A percentile compares a stretch with the other conserved stretches of the same genome.
Evolutionary conservation across 208 protist genomes (phyloP).

Genomic region (Leishmania mexicana): DNA sequence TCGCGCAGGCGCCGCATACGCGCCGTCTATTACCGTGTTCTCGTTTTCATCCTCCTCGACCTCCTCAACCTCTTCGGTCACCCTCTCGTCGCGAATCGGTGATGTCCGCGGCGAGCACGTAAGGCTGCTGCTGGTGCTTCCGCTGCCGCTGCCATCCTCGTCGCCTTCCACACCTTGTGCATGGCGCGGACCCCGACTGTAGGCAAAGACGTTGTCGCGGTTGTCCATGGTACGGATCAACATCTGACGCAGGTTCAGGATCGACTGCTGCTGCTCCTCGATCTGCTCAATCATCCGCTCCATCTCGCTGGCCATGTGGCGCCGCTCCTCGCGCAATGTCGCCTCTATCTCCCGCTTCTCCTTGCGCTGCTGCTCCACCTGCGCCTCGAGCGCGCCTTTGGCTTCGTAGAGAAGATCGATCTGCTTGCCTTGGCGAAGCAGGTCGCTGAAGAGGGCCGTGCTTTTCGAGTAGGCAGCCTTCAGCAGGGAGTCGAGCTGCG

Average conservation of each 20-base stretch:
- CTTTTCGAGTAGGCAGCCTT: slow-evolving; percentile 87
- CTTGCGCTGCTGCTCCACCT: slow-evolving; percentile 64
- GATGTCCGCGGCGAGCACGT: slow-evolving; percentile 17
- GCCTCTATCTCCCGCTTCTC: slow-evolving; percentile 71
- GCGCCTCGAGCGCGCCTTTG: slow-evolving; percentile 56
- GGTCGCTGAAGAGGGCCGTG: slow-evolving; percentile 81
- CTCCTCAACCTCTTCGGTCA: slow-evolving; percentile 12
- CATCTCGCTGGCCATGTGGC: slow-evolving; percentile 58
- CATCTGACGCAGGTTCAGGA: slow-evolving; percentile 82
- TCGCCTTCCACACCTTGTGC: slow-evolving; percentile 6
- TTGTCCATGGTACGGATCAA: slow-evolving; percentile 74
- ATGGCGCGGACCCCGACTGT: slow-evolving; percentile 22
- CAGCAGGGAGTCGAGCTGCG: slow-evolving; percentile 80
- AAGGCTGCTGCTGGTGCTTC: slow-evolving; percentile 8
- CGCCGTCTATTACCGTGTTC: not conserved
- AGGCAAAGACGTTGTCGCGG: slow-evolving; percentile 27
- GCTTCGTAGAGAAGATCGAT: slow-evolving; percentile 73
- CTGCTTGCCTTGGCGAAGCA: slow-evolving; percentile 77
- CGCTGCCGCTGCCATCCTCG: not conserved
- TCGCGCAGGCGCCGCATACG: not conserved
- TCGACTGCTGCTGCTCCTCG: slow-evolving; percentile 83
- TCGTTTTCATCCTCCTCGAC: not conserved
- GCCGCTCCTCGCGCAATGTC: slow-evolving; percentile 65
- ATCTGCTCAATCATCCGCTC: slow-evolving; percentile 80
- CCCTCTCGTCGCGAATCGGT: not conserved